A percentile compares a stretch with the other conserved stretches of the same genome.
Evolutionary conservation across 2,329 filamentous ascomycete species (phyloP).

Genomic region (Aspergillus thermomutatus): DNA sequence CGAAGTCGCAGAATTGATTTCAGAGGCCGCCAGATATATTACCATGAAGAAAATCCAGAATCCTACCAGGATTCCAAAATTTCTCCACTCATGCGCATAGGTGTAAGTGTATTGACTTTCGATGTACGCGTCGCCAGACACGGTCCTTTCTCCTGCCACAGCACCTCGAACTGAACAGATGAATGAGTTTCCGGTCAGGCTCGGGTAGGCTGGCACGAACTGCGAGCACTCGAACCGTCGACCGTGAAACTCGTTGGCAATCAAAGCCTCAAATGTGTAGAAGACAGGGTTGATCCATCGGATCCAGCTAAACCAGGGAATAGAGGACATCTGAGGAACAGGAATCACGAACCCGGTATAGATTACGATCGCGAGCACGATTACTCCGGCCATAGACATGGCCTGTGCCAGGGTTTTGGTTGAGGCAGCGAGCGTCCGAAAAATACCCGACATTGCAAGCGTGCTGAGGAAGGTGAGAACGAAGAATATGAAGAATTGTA

Average conservation of each 20-base stretch:
- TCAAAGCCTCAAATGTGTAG: constrained; percentile 62
- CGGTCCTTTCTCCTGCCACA: constrained; percentile 50
- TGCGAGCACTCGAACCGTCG: constrained; percentile 55
- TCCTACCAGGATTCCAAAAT: constrained; percentile 64
- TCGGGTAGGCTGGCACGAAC: constrained; percentile 44
- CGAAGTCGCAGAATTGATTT: constrained; percentile 61
- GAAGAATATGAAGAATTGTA: constrained; percentile 61
- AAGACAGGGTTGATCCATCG: constrained; percentile 63
- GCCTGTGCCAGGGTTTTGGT: constrained; percentile 63
- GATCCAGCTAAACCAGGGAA: constrained; percentile 64
- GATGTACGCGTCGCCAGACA: constrained; percentile 63
- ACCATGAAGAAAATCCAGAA: constrained; percentile 64
- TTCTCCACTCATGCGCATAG: constrained; percentile 61
- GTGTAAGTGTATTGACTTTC: constrained; percentile 54
- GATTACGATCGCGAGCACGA: constrained; percentile 58
- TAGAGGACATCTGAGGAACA: constrained; percentile 50
- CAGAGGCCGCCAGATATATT: constrained; percentile 61
- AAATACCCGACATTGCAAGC: constrained; percentile 57
- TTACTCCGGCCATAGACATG: constrained; percentile 53
- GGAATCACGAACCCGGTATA: constrained; percentile 66
- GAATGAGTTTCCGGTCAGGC: constrained; percentile 45
- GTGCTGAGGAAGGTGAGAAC: constrained; percentile 60
- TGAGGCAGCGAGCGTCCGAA: constrained; percentile 57
- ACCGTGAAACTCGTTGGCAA: constrained; percentile 58
- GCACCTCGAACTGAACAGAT: constrained; percentile 56